Evolutionary conservation across 2,329 filamentous ascomycete species (phyloP).

Genomic region (Periconia macrospinosa): DNA sequence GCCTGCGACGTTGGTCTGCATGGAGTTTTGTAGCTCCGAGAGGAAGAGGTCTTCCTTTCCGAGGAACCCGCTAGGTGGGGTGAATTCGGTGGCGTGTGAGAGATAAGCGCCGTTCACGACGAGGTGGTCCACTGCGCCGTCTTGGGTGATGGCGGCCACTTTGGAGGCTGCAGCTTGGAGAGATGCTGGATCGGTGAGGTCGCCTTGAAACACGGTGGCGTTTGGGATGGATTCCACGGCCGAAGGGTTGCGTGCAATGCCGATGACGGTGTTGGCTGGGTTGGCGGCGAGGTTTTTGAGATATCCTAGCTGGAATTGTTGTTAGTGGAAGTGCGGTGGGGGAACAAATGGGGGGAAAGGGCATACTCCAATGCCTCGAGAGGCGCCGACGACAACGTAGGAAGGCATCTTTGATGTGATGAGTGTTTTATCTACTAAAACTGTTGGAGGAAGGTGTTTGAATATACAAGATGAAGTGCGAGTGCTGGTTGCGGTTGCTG

Average conservation of each 20-base stretch:
- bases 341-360: background rate
- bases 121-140: slow-evolving; percentile 45
- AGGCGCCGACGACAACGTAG: slow-evolving; percentile 34
- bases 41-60: slow-evolving; percentile 11
- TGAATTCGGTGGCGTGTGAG: slow-evolving; percentile 14
- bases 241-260: slow-evolving; percentile 27
- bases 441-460: background rate
- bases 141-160: slow-evolving; percentile 33
- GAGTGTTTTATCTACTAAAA: background rate
- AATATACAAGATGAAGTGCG: background rate
- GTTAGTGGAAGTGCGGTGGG: background rate
- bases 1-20: slow-evolving; percentile 35
- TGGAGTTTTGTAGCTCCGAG: slow-evolving; percentile 13
- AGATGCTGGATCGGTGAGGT: slow-evolving; percentile 37
- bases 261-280: slow-evolving; percentile 33
- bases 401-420: slow-evolving; percentile 22
- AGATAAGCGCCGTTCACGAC: slow-evolving; percentile 46
- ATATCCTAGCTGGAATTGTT: slow-evolving; percentile 27
- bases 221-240: slow-evolving; percentile 20
- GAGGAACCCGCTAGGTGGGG: slow-evolving; percentile 15
- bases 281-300: slow-evolving; percentile 28
- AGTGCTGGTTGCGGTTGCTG: background rate
- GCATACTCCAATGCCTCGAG: slow-evolving; percentile 30
- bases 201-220: slow-evolving; percentile 42
- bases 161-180: slow-evolving; percentile 39